These are phyloP conservation scores for Sugiyamaella chiloensis DNA, from an alignment of 805 yeast genomes.

Conservation along the genomic window DNA sequence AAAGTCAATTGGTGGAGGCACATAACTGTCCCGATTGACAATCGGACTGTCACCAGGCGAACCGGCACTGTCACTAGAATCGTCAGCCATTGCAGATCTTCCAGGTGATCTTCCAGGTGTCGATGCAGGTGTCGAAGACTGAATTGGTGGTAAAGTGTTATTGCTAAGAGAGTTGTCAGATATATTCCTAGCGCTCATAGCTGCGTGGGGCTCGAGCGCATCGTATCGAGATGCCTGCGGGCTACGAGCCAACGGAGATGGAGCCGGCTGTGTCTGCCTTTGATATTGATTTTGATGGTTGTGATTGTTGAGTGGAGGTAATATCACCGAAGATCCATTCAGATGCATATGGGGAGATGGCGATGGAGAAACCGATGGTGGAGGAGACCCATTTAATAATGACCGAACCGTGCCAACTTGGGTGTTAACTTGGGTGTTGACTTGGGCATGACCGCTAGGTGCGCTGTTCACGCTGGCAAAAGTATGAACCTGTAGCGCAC, in stretches of 20 bases:
- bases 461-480: not conserved
- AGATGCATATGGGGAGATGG: not conserved
- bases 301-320: not conserved
- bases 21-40: conserved; percentile 15
- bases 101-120: not conserved
- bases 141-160: not conserved
- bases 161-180: not conserved
- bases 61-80: not conserved
- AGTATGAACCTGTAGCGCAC: not conserved
- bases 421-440: too few relatives aligned
- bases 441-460: not conserved
- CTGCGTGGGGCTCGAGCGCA: conserved; percentile 1
- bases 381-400: not conserved
- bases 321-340: not conserved
- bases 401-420: not conserved
- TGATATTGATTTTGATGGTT: too few relatives aligned
- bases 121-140: not conserved
- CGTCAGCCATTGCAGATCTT: not conserved
- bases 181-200: not conserved
- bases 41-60: not conserved
- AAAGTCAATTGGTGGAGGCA: conserved; percentile 41
- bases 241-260: too few relatives aligned
- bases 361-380: not conserved
- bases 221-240: too few relatives aligned
- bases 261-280: too few relatives aligned